Base-by-base conservation (phyloP, 2,329 filamentous ascomycete genomes). In the Aspergillus brunneoviolaceus region DNA sequence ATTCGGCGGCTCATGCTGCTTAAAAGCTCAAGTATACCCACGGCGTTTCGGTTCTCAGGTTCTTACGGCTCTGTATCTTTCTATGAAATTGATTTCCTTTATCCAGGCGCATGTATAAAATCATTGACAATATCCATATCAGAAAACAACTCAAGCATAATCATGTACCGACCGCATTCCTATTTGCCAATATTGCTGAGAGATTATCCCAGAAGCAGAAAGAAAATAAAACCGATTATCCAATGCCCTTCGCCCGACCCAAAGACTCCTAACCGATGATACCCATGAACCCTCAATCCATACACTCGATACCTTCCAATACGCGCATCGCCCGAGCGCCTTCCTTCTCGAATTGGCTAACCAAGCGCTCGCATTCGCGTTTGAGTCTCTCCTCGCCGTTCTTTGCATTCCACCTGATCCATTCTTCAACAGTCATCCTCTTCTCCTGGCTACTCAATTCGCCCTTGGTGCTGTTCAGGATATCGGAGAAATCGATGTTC, bases 351-450 rank as follows among this genome's bases (percentile, higher is more conserved):
- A 98, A 98, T 9, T 85, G 81, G 60, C 83, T 85, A 5, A 99
- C 91, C 75, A 96, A 85, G 27, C 86, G 80, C 79, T 98, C 94
- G 70, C 92, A 96, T 72, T 96, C 90, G 39, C 83, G 79, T 70
- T 88, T 89, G 58, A 99, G 80, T 73, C 87, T 88, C 75, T 88
- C 86, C 79, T 98, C 93, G 0, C 91, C 92, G 71, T 88, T 82
- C 62, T 84, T 84, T 0, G 95, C 95, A 66, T 95, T 93, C 76
- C 88, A 85, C 60, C 87, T 81, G 45, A 99, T 89, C 92, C 94
- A 99, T 75, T 97, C 88, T 74, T 96, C 92, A 0, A 98, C 91
- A 5, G 88, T 94, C 93, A 99, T 96, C 42, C 84, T 81, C 80
- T 89, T 92, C 79, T 98, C 95, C 0, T 87, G 85, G 56, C 84